Conservation (phyloP, 169 alveolate species). For the Cryptosporidium sp. region DNA sequence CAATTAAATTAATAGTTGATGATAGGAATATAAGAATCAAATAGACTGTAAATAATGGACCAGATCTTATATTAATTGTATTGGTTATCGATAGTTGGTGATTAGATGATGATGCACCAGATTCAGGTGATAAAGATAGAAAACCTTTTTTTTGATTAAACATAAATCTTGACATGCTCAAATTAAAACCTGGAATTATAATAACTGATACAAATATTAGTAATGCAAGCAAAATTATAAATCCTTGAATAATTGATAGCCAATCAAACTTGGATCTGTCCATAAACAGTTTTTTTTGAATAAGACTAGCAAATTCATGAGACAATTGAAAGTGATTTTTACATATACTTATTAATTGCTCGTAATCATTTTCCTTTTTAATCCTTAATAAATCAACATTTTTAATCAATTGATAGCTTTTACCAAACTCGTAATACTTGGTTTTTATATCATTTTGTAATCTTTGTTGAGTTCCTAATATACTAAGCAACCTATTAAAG, state of each 20-base stretch:
- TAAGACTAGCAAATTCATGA: background rate
- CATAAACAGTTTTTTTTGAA: background rate
- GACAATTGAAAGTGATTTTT: conserved; percentile 7
- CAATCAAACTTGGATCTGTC: conserved; percentile 39
- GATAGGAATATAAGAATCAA: background rate
- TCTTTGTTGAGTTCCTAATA: background rate
- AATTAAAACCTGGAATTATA: conserved; percentile 3
- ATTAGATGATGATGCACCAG: background rate
- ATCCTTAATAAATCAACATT: background rate
- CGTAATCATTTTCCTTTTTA: background rate
- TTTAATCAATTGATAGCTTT: background rate
- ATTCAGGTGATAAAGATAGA: background rate
- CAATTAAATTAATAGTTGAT: background rate
- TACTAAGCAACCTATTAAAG: background rate
- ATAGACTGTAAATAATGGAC: background rate
- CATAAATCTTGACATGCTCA: conserved; percentile 1
- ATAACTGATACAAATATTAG: conserved; percentile 1
- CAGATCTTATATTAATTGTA: background rate
- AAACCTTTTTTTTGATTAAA: background rate
- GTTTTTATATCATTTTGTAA: background rate
- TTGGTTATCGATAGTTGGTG: background rate
- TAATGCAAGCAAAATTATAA: background rate
- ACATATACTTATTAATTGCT: background rate
- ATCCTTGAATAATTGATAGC: conserved; percentile 8
- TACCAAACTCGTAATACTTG: background rate